Evolutionary conservation across 768 basidiomycete species (phyloP).

Genomic region (Suillus alpinus): DNA sequence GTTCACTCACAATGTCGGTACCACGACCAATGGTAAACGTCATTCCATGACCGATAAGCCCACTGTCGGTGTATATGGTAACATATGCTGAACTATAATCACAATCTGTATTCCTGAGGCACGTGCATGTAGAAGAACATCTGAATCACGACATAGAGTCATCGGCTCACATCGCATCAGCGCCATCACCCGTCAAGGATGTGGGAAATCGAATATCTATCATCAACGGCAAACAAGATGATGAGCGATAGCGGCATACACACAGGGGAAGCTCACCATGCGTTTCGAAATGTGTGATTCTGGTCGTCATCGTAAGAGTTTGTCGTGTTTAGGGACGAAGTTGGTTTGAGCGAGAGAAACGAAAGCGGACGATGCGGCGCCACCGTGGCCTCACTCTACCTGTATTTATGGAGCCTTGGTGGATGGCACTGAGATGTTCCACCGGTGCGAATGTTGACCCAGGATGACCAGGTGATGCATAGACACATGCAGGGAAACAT

Average conservation of each 20-base stretch:
- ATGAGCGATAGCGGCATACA: neutral
- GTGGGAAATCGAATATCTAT: conserved; percentile 92
- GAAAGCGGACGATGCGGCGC: neutral
- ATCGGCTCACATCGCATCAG: conserved; percentile 78
- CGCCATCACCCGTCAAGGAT: conserved; percentile 85
- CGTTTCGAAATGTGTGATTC: conserved; percentile 55
- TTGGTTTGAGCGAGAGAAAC: neutral
- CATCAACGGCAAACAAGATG: neutral
- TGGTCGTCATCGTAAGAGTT: conserved; percentile 26
- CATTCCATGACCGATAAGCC: conserved; percentile 87
- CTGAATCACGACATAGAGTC: neutral
- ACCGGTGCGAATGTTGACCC: neutral
- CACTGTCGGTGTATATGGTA: conserved; percentile 64
- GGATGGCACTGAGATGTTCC: neutral
- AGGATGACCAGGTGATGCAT: neutral
- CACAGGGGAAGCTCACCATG: conserved; percentile 41
- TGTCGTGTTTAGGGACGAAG: neutral
- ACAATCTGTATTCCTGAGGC: conserved; percentile 83
- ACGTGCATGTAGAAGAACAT: neutral
- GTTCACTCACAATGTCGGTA: conserved; percentile 75
- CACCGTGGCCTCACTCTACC: neutral
- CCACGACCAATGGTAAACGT: conserved; percentile 94
- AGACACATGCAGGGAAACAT: neutral
- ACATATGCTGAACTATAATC: conserved; percentile 96
- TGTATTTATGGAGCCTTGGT: neutral